phyloP scores from a whole-genome alignment of 768 basidiomycete species.

The Nidularia pulvinata region DNA sequence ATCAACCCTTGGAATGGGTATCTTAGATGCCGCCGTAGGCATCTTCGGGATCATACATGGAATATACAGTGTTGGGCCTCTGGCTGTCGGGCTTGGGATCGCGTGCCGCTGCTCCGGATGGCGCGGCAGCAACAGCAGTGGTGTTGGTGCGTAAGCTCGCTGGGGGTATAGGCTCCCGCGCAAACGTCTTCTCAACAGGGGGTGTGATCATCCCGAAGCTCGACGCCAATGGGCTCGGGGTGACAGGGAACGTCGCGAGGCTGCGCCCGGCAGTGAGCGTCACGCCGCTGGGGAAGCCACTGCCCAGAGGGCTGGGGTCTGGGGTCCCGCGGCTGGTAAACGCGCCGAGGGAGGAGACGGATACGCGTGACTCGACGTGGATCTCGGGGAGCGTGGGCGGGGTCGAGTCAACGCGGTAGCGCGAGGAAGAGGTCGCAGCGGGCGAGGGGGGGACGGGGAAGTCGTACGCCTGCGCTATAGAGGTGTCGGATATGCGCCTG shows the following conservation, averaged over 20 bases:
- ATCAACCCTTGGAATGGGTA: too few relatives aligned
- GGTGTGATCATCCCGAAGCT: conserved; percentile 23
- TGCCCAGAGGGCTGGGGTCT: conserved; percentile 8
- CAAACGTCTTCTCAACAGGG: conserved; percentile 1
- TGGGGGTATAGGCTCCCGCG: not conserved
- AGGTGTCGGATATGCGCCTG: not conserved
- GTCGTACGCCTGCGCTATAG: conserved; percentile 21
- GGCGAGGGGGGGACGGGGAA: conserved; percentile 39
- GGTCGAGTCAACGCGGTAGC: conserved; percentile 43
- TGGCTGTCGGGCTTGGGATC: conserved; percentile 5
- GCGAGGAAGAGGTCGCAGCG: conserved; percentile 20
- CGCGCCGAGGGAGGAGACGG: conserved; percentile 27
- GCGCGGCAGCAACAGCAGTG: conserved; percentile 5
- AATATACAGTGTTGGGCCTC: conserved; percentile 54
- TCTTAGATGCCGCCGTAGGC: conserved; percentile 69
- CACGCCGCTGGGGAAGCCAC: conserved; percentile 7
- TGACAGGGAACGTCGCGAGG: conserved; percentile 27
- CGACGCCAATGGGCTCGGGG: conserved; percentile 37
- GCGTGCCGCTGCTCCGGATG: conserved; percentile 3
- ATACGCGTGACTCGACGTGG: conserved; percentile 37
- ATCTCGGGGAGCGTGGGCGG: conserved; percentile 60
- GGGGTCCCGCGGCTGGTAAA: not conserved
- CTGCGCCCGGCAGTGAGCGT: conserved; percentile 8
- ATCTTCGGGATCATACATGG: conserved; percentile 64
- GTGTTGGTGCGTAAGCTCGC: conserved; percentile 1